These are phyloP conservation scores for Cystofilobasidium ferigula DNA, from an alignment of 768 basidiomycete genomes.

Conservation along the genomic window DNA sequence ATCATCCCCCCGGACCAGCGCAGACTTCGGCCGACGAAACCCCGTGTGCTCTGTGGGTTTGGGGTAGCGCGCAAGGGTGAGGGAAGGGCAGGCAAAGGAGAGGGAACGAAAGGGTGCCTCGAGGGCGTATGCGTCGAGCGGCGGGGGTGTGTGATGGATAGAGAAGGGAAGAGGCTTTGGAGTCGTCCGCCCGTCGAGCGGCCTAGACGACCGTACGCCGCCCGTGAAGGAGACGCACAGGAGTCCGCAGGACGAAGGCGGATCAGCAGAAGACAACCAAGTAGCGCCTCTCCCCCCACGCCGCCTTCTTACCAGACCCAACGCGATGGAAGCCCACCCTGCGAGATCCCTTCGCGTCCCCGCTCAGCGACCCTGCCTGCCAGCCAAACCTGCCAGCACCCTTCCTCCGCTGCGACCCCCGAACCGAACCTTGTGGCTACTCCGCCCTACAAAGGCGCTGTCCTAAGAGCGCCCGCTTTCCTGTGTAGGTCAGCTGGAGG, in stretches of 20 bases:
- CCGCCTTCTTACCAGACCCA: not conserved
- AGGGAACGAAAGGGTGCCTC: not conserved
- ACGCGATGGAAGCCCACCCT: not conserved
- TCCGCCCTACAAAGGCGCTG: not conserved
- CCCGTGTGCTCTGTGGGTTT: not conserved
- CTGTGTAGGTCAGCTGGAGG: not conserved
- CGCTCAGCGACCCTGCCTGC: not conserved
- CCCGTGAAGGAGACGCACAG: not conserved
- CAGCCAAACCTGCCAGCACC: no score
- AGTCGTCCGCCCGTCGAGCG: not conserved
- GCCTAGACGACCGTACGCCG: no score
- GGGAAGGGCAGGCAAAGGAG: not conserved
- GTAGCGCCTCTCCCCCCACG: not conserved
- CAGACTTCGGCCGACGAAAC: no score
- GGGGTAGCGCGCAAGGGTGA: not conserved
- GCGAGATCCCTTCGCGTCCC: not conserved
- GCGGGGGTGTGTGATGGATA: not conserved
- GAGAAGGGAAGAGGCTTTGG: not conserved
- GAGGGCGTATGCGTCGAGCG: not conserved
- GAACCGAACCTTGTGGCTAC: no score
- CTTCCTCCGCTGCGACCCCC: no score
- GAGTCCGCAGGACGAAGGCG: not conserved
- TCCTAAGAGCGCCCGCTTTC: constrained; percentile 11
- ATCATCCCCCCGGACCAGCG: no score
- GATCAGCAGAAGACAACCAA: not conserved